phyloP scores from a whole-genome alignment of 306 rosid genomes.

The Cicer cuneatum region DNA sequence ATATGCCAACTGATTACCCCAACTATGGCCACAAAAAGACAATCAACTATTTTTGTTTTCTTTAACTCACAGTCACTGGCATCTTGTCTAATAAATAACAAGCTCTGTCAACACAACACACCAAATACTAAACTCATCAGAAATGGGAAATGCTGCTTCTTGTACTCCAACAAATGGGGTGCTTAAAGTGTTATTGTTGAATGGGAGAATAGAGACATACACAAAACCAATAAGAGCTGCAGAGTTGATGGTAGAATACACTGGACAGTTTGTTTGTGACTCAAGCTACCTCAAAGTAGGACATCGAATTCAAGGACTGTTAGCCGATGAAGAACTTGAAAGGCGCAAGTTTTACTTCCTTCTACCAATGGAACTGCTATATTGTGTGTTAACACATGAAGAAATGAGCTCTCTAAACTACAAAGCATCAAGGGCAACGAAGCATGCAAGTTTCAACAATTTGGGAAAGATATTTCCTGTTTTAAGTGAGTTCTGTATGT shows the following conservation, averaged over 20 bases:
- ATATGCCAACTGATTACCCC: constrained; percentile 53
- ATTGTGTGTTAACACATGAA: constrained; percentile 81
- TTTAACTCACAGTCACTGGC: constrained; percentile 37
- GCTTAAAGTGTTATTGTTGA: constrained; percentile 54
- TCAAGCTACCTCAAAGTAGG: constrained; percentile 75
- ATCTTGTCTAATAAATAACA: constrained; percentile 47
- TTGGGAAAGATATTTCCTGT: constrained; percentile 78
- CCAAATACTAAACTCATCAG: constrained; percentile 21
- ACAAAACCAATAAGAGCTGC: constrained; percentile 68
- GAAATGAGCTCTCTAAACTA: constrained; percentile 70
- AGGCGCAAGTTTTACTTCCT: constrained; percentile 68
- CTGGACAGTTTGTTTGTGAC: constrained; percentile 76
- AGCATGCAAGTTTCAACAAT: constrained; percentile 56
- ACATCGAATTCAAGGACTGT: constrained; percentile 74
- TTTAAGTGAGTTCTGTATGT: constrained; percentile 62
- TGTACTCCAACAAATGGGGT: constrained; percentile 67
- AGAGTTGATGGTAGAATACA: constrained; percentile 70
- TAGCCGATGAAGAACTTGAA: constrained; percentile 69
- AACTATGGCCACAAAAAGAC: constrained; percentile 49
- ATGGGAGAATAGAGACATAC: constrained; percentile 68
- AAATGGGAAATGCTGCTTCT: constrained; percentile 81
- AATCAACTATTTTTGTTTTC: constrained; percentile 19
- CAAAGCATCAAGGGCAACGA: constrained; percentile 67
- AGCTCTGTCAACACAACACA: constrained; percentile 11
- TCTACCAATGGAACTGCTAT: constrained; percentile 85